A percentile compares a stretch with the other conserved stretches of the same genome.
Conservation (phyloP, 768 basidiomycete genomes). For the Lentinula edodes region DNA sequence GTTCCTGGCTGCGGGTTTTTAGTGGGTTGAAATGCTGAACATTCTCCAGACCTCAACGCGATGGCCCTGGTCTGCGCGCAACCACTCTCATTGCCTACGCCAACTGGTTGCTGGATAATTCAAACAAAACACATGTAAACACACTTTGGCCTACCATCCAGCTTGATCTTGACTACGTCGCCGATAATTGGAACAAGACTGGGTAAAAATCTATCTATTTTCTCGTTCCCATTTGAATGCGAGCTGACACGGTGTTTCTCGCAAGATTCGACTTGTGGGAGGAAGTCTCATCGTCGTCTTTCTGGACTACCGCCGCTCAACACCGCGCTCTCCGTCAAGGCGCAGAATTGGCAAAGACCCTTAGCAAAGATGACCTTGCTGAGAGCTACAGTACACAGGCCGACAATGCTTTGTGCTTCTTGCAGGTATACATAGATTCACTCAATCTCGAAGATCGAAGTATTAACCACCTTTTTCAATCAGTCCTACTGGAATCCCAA, state of each 20-base stretch:
- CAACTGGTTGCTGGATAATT: slow-evolving; percentile 48
- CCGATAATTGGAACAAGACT: slow-evolving; percentile 44
- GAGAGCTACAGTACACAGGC: slow-evolving; percentile 37
- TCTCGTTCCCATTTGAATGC: neutral
- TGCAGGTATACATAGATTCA: slow-evolving; percentile 24
- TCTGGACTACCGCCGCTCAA: slow-evolving; percentile 55
- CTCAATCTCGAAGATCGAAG: neutral
- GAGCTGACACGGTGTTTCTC: neutral
- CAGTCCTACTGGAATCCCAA: slow-evolving; percentile 16
- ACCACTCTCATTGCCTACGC: slow-evolving; percentile 64
- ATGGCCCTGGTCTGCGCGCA: slow-evolving; percentile 69
- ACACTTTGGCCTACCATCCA: slow-evolving; percentile 22
- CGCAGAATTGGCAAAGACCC: slow-evolving; percentile 27
- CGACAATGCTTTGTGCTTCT: slow-evolving; percentile 44
- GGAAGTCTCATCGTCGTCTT: slow-evolving; percentile 41
- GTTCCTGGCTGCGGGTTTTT: neutral
- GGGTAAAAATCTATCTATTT: slow-evolving; percentile 23
- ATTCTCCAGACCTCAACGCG: slow-evolving; percentile 15
- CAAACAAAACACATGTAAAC: slow-evolving; percentile 39
- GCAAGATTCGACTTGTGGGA: slow-evolving; percentile 46
- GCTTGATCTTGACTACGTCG: slow-evolving; percentile 52
- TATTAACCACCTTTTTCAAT: neutral
- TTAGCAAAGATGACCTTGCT: slow-evolving; percentile 28
- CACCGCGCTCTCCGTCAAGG: slow-evolving; percentile 51
- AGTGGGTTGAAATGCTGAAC: neutral